Evolutionary conservation across 2,329 filamentous ascomycete genomes (phyloP).

Genomic region (Hyphodiscus sp.): DNA sequence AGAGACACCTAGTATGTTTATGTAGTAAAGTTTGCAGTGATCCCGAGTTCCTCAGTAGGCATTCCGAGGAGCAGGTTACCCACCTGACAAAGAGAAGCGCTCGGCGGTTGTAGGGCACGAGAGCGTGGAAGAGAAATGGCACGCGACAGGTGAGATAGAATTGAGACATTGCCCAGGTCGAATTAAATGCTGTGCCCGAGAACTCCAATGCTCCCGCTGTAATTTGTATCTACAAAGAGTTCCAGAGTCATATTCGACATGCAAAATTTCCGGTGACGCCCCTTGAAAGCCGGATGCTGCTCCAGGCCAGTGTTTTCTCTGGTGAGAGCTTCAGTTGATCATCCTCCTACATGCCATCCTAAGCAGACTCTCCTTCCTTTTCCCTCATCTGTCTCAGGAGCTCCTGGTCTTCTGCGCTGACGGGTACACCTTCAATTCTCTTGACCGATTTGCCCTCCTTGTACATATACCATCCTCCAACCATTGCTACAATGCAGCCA

Average conservation of each 20-base stretch:
- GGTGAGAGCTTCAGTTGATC: not conserved
- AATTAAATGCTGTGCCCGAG: no score
- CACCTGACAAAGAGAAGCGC: no score
- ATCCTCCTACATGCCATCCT: not conserved
- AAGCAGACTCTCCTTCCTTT: not conserved
- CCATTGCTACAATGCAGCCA: slow-evolving; percentile 61
- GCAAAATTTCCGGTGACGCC: not conserved
- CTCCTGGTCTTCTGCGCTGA: slow-evolving; percentile 48
- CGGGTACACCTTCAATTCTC: slow-evolving; percentile 61
- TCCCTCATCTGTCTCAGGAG: slow-evolving; percentile 46
- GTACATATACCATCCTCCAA: slow-evolving; percentile 64
- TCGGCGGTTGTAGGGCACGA: no score
- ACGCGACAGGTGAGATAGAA: no score
- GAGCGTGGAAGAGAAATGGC: no score
- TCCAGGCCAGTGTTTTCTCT: not conserved
- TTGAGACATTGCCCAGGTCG: no score
- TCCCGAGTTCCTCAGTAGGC: no score
- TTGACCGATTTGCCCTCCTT: slow-evolving; percentile 67
- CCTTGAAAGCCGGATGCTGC: not conserved
- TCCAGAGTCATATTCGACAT: not conserved
- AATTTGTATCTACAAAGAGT: not conserved
- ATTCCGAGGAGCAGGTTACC: no score
- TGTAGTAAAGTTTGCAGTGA: no score
- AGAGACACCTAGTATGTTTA: no score
- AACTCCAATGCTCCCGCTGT: no score